Evolutionary conservation across 1,139 yeast genomes (phyloP).

Genomic region (Candida sp.): DNA sequence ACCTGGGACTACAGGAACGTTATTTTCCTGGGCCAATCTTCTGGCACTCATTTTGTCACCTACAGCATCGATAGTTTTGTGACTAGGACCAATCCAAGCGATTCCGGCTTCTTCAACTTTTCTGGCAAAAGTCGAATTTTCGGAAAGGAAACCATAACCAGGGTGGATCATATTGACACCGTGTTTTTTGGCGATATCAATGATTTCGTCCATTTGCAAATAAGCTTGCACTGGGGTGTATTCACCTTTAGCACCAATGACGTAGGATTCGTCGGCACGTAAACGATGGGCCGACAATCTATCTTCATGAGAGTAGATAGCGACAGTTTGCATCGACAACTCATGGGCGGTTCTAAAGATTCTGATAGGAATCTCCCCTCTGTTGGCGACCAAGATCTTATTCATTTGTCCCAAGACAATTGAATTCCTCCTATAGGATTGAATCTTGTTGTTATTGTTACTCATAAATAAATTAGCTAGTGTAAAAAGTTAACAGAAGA

Average conservation of each 20-base stretch:
- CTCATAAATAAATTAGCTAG: neutral
- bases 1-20: slow-evolving; percentile 97
- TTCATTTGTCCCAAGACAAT: slow-evolving; percentile 62
- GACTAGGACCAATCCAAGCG: slow-evolving; percentile 95
- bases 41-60: slow-evolving; percentile 98
- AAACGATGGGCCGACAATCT: slow-evolving; percentile 92
- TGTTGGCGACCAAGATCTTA: slow-evolving; percentile 86
- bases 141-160: slow-evolving; percentile 95
- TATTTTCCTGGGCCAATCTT: slow-evolving; percentile 71
- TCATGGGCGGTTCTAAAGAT: slow-evolving; percentile 98
- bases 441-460: slow-evolving; percentile 16
- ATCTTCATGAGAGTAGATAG: slow-evolving; percentile 96
- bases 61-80: slow-evolving; percentile 87
- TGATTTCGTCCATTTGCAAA: slow-evolving; percentile 92
- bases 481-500: no score
- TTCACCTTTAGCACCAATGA: slow-evolving; percentile 86
- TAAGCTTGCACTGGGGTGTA: slow-evolving; percentile 96
- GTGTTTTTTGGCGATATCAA: slow-evolving; percentile 84
- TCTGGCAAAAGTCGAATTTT: slow-evolving; percentile 90
- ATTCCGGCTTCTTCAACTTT: slow-evolving; percentile 91
- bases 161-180: slow-evolving; percentile 97
- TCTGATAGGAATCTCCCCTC: slow-evolving; percentile 92
- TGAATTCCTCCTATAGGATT: slow-evolving; percentile 60
- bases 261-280: slow-evolving; percentile 91
- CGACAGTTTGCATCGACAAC: slow-evolving; percentile 95